phyloP scores from a whole-genome alignment of 1,284 basidiomycete genomes.

The Coriolopsis trogii region DNA sequence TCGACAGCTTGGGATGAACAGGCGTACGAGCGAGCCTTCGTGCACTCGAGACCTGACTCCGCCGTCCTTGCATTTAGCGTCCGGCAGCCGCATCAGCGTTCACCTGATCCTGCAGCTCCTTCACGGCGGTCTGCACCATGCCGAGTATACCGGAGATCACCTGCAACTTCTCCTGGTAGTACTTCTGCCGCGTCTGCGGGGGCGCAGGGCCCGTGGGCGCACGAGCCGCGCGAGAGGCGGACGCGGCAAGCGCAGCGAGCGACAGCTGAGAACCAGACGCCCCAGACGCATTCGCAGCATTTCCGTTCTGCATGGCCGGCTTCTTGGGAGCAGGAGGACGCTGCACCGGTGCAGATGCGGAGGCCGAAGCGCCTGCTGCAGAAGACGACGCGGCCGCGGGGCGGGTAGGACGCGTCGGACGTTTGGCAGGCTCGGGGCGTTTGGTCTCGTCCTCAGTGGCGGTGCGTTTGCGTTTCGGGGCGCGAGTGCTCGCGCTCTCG shows the following conservation, averaged over 20 bases:
- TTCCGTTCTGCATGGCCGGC: constrained; percentile 21
- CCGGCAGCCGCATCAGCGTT: constrained; percentile 14
- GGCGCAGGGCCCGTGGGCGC: constrained; percentile 13
- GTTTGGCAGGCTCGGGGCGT: constrained; percentile 21
- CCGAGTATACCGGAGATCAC: constrained; percentile 24
- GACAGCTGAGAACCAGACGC: constrained; percentile 10
- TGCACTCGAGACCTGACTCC: background rate
- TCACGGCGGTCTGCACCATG: constrained; percentile 25
- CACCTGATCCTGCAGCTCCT: constrained; percentile 25
- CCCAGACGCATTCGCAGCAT: constrained; percentile 12
- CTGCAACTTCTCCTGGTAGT: constrained; percentile 23
- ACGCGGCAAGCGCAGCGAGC: constrained; percentile 22
- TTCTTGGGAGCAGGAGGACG: constrained; percentile 17
- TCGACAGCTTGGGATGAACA: too few relatives aligned
- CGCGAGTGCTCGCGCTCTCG: constrained; percentile 22
- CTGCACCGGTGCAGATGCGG: constrained; percentile 17
- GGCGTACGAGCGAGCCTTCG: too few relatives aligned
- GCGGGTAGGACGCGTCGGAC: constrained; percentile 20
- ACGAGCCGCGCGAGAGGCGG: constrained; percentile 21
- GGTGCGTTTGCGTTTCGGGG: constrained; percentile 23
- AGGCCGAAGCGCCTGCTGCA: constrained; percentile 18
- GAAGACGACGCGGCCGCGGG: constrained; percentile 16
- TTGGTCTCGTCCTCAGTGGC: constrained; percentile 22
- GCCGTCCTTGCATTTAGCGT: constrained; percentile 9
- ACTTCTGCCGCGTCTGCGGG: constrained; percentile 14